Evolutionary conservation across 495 filamentous ascomycete species (phyloP).

Genomic region (Tuber umbilicatum): DNA sequence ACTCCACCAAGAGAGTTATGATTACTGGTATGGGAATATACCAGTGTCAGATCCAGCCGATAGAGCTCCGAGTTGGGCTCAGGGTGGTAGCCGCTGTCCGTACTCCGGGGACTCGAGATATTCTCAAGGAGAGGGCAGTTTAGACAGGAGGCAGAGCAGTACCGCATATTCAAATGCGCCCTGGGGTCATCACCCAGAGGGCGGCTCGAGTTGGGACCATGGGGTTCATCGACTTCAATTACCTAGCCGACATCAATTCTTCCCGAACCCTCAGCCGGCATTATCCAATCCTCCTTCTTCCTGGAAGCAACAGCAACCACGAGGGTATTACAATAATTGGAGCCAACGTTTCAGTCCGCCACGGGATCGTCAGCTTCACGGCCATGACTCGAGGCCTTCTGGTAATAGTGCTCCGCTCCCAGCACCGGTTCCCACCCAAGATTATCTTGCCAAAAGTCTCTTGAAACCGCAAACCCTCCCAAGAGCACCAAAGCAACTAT

Average conservation of each 20-base stretch:
- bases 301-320: background rate
- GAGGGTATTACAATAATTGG: background rate
- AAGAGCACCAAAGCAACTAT: constrained; percentile 51
- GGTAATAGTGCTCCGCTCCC: background rate
- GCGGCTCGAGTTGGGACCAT: background rate
- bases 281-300: background rate
- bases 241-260: background rate
- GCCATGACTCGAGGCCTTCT: background rate
- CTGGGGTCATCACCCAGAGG: background rate
- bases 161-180: background rate
- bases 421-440: constrained; percentile 44
- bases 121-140: background rate
- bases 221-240: background rate
- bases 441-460: constrained; percentile 44
- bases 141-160: background rate
- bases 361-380: background rate
- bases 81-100: background rate
- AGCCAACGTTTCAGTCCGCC: background rate
- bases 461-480: constrained; percentile 28
- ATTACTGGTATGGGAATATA: background rate
- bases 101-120: background rate
- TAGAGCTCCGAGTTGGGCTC: background rate
- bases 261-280: background rate
- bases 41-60: background rate
- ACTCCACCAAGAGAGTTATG: background rate